Percentiles rank a stretch among this genome's conserved stretches.
Conservation (phyloP, 805 yeast genomes). For the Lachancea nothofagi region DNA sequence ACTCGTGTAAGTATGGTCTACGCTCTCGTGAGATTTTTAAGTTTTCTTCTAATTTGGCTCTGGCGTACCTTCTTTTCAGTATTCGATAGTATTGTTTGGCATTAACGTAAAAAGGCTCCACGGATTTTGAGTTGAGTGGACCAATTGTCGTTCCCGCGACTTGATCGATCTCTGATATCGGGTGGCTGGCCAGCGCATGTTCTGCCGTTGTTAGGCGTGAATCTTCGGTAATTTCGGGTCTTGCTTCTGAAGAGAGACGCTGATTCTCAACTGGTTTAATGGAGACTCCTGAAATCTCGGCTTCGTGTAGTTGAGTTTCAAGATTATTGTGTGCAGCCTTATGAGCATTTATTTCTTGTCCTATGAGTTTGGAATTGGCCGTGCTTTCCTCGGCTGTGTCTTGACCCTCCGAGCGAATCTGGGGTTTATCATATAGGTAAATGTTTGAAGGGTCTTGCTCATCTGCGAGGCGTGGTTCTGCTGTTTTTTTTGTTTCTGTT, state of each 20-base stretch:
- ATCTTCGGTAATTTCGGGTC: background rate
- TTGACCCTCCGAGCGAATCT: background rate
- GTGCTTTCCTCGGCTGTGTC: background rate
- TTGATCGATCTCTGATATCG: conserved; percentile 4
- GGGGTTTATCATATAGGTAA: conserved; percentile 21
- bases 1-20: conserved; percentile 91
- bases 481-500: background rate
- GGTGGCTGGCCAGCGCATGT: background rate
- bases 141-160: conserved; percentile 5
- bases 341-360: background rate
- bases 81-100: conserved; percentile 97
- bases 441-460: conserved; percentile 14
- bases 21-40: conserved; percentile 84
- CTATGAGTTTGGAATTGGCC: background rate
- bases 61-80: conserved; percentile 83
- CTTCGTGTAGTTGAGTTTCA: background rate
- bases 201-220: background rate
- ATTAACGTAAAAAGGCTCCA: conserved; percentile 91
- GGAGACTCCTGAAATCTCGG: conserved; percentile 4
- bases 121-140: conserved; percentile 20
- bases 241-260: background rate
- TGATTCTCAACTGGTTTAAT: conserved; percentile 4
- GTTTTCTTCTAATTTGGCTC: conserved; percentile 88
- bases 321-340: background rate
- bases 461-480: conserved; percentile 2